Evolutionary conservation across 345 rosid species (phyloP).

Genomic region (Eucalyptus erythrocorys): DNA sequence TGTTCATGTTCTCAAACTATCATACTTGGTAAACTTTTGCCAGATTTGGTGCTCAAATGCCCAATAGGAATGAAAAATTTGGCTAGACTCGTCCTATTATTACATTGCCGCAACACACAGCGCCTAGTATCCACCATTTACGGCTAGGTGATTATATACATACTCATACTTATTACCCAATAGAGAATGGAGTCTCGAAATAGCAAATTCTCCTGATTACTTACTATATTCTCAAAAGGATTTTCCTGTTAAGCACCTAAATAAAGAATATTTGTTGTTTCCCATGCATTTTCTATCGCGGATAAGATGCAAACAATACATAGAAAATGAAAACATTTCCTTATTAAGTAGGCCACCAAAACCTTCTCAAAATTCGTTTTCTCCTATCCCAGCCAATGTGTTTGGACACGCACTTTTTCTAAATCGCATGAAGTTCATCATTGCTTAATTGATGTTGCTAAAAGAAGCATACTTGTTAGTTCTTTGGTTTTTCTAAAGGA

Average conservation of each 20-base stretch:
- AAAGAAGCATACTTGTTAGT: neutral
- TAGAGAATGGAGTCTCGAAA: neutral
- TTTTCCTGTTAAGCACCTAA: neutral
- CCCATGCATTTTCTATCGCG: neutral
- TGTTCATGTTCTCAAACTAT: neutral
- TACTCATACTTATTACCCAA: neutral
- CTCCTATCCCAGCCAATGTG: neutral
- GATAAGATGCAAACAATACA: neutral
- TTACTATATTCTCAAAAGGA: neutral
- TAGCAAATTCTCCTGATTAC: neutral
- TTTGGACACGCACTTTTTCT: constrained; percentile 1
- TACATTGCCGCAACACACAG: neutral
- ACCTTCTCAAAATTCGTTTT: neutral
- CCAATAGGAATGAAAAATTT: neutral
- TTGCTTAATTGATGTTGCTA: neutral
- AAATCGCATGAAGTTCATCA: neutral
- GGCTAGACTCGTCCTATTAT: neutral
- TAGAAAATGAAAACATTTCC: neutral
- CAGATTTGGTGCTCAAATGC: neutral
- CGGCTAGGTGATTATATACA: neutral
- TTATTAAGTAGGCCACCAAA: neutral
- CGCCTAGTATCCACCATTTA: neutral
- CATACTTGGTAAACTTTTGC: neutral
- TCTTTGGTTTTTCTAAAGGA: neutral
- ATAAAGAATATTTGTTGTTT: neutral